A percentile compares a stretch with the other conserved stretches of the same genome.
Evolutionary conservation across 148 eudicot genomes (phyloP).

Genomic region (Tetragonia tetragonoides): DNA sequence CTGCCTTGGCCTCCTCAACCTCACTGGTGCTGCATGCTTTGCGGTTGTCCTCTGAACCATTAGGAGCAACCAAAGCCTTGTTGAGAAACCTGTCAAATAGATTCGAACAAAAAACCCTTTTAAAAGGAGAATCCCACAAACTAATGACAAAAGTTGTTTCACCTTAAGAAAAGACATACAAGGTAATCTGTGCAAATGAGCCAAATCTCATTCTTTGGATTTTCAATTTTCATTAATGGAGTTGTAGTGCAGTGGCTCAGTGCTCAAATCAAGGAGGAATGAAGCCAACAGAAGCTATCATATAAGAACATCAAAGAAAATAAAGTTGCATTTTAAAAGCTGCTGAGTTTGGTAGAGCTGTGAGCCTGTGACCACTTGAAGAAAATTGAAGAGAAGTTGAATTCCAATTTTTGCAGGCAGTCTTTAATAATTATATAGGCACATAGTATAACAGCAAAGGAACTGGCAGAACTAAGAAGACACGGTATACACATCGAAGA

Average conservation of each 20-base stretch:
- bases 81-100: slow-evolving; percentile 48
- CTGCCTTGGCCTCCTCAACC: slow-evolving; percentile 70
- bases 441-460: too few relatives aligned
- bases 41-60: slow-evolving; percentile 32
- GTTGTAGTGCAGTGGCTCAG: not conserved
- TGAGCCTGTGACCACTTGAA: not conserved
- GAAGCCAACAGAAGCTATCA: not conserved
- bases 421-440: not conserved
- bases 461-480: too few relatives aligned
- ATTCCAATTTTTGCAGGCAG: not conserved
- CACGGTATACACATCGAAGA: too few relatives aligned
- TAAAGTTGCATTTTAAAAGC: not conserved
- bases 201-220: not conserved
- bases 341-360: not conserved
- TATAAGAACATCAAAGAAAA: not conserved
- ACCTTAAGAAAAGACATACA: too few relatives aligned
- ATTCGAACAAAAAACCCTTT: not conserved
- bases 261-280: not conserved
- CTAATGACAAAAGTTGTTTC: not conserved
- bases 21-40: slow-evolving; percentile 38
- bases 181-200: not conserved
- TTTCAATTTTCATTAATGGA: not conserved
- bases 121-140: not conserved
- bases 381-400: not conserved
- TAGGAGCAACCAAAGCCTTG: slow-evolving; percentile 53